Base-by-base conservation (phyloP, 768 basidiomycete species). In the Cubamyces lactineus region DNA sequence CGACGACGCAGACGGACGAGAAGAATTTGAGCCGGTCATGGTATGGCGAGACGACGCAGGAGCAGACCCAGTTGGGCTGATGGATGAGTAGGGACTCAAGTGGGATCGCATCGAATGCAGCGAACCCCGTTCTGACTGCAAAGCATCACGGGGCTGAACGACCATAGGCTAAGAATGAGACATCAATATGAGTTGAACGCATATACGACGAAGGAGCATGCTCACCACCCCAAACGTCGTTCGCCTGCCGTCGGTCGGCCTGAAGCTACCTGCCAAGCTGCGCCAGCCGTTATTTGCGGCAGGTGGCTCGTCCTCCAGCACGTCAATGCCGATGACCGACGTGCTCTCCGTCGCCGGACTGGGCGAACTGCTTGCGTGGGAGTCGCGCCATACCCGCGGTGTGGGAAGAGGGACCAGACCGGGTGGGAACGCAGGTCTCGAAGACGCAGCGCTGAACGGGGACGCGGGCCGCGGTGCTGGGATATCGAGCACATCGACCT, bases 221-320 rank as follows among this genome's bases (percentile, higher is more conserved):
- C 86, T 76, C 68, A 88, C 87, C 65, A 80, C 67, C 63, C 89
- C 89, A 71, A 88, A 88, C 7, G 87, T 87, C 26, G 82, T 80
- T 53, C 85, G 74, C 40, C 80, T 56, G 11, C 61, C 66, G 16
- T 59, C 55, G 11, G 41, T 34, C 17, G 77, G 40, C 74, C 76
- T 59, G 59, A 69, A 64, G 19, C 75, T 75, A 39, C 78, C 69
- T 9, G 85, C 76, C 61, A 90, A 75, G 12, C 77, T 76, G 61
- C 84, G 78, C 90, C 90, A 91, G 5, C 82, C 76, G 57, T 82
- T 83, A 19, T 79, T 79, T 24, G 89, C 84, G 57, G 70, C 70
- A 2, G 90, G 89, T 8, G 90, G 89, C 23, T 80, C 86, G 38
- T 89, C 86, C 62, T 92, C 90, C 16, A 89, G 74, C 5, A 89